A percentile compares a stretch with the other conserved stretches of the same genome.
phyloP scores from a whole-genome alignment of 2,329 filamentous ascomycete genomes.

The Cladosporium sphaerospermum region DNA sequence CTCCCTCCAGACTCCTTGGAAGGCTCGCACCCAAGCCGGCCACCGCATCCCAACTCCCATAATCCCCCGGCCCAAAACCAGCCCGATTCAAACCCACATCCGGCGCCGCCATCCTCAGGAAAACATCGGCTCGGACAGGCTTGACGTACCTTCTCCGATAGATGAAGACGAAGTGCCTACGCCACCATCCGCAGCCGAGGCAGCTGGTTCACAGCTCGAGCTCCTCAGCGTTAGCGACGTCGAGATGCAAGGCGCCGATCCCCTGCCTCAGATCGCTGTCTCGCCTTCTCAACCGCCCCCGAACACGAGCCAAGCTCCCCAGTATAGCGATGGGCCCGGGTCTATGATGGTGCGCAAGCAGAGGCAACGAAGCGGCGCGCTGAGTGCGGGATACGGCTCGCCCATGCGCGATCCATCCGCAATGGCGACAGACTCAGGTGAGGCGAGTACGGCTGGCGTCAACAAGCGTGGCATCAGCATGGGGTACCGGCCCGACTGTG shows the following conservation, averaged over 20 bases:
- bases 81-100: conserved; percentile 21
- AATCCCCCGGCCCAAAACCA: conserved; percentile 16
- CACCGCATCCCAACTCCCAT: conserved; percentile 12
- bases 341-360: conserved; percentile 29
- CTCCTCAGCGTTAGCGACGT: conserved; percentile 32
- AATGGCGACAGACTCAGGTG: background rate
- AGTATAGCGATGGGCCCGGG: conserved; percentile 11
- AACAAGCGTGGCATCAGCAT: conserved; percentile 39
- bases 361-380: conserved; percentile 30
- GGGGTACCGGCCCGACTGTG: conserved; percentile 45
- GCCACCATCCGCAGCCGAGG: conserved; percentile 28
- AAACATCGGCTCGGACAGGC: conserved; percentile 23
- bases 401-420: conserved; percentile 16
- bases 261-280: background rate
- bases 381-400: conserved; percentile 23
- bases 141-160: conserved; percentile 30
- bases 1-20: conserved; percentile 6
- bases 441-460: background rate
- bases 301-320: background rate
- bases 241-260: conserved; percentile 22
- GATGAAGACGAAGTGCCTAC: conserved; percentile 32
- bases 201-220: conserved; percentile 30
- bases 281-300: background rate
- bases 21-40: conserved; percentile 15
- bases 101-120: conserved; percentile 29